These are phyloP conservation scores for Colletotrichum nymphaeae DNA, from an alignment of 2,329 filamentous ascomycete species.

Conservation along the genomic window DNA sequence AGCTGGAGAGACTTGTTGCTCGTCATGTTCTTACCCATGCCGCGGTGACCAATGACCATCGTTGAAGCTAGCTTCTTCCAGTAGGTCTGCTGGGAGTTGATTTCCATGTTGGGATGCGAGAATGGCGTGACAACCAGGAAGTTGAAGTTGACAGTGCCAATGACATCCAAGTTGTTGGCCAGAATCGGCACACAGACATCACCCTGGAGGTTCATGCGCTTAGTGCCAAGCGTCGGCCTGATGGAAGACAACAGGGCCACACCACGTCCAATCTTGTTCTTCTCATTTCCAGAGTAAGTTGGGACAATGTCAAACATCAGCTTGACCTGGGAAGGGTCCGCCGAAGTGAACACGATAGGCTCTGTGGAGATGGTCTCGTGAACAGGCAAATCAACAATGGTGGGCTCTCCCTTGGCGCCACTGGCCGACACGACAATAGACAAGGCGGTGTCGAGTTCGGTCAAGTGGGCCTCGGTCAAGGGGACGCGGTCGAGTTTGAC, in stretches of 20 bases:
- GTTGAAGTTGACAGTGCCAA: conserved; percentile 96
- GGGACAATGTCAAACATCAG: conserved; percentile 95
- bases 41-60: conserved; percentile 80
- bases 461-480: conserved; percentile 87
- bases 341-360: conserved; percentile 88
- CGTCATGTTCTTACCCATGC: conserved; percentile 89
- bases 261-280: conserved; percentile 88
- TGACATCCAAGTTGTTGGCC: conserved; percentile 86
- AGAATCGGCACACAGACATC: conserved; percentile 94
- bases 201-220: conserved; percentile 91
- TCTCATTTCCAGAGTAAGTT: conserved; percentile 90
- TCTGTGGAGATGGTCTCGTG: conserved; percentile 95
- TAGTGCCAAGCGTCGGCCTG: conserved; percentile 83
- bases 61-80: conserved; percentile 94
- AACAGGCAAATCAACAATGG: conserved; percentile 90
- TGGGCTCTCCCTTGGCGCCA: conserved; percentile 87
- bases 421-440: conserved; percentile 90
- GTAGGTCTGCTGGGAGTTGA: conserved; percentile 91
- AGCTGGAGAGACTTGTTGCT: conserved; percentile 89
- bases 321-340: conserved; percentile 83
- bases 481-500: conserved; percentile 92
- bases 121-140: conserved; percentile 96
- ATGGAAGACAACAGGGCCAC: conserved; percentile 90
- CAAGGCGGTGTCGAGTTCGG: conserved; percentile 92
- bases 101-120: conserved; percentile 90